Conservation (phyloP, 345 rosid species). For the Microthlaspi erraticum region DNA sequence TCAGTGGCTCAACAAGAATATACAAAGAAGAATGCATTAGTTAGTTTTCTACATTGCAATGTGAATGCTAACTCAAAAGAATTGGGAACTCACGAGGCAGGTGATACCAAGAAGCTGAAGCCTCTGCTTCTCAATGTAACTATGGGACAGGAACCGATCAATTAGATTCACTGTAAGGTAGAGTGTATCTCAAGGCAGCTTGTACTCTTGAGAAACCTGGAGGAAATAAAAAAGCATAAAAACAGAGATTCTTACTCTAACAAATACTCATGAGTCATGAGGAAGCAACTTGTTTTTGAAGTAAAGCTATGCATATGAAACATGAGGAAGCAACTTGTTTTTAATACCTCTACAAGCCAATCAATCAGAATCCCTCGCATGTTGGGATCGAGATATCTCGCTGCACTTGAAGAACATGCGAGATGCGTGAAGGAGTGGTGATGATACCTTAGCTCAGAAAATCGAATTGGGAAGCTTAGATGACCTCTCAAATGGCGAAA, state of each 20-base stretch:
- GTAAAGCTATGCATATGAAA: constrained; percentile 7
- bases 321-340: constrained; percentile 26
- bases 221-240: too few relatives aligned
- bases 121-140: constrained; percentile 61
- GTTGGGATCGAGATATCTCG: constrained; percentile 63
- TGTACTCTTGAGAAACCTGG: constrained; percentile 90
- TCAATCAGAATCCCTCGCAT: constrained; percentile 89
- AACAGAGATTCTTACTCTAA: too few relatives aligned
- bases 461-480: neutral
- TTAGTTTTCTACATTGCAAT: neutral
- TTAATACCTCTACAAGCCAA: constrained; percentile 89
- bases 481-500: constrained; percentile 5
- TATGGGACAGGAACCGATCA: constrained; percentile 70
- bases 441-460: constrained; percentile 21
- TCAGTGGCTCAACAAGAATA: constrained; percentile 14
- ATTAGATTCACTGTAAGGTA: constrained; percentile 76
- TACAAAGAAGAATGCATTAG: constrained; percentile 13
- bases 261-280: too few relatives aligned
- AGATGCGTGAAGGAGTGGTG: neutral
- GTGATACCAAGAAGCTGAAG: constrained; percentile 90
- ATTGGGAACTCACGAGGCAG: constrained; percentile 74
- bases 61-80: neutral
- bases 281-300: too few relatives aligned
- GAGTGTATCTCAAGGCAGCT: constrained; percentile 79
- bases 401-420: constrained; percentile 46